These are phyloP conservation scores for Debaryomycetaceae sp. DNA, from an alignment of 1,139 yeast genomes.

Conservation along the genomic window DNA sequence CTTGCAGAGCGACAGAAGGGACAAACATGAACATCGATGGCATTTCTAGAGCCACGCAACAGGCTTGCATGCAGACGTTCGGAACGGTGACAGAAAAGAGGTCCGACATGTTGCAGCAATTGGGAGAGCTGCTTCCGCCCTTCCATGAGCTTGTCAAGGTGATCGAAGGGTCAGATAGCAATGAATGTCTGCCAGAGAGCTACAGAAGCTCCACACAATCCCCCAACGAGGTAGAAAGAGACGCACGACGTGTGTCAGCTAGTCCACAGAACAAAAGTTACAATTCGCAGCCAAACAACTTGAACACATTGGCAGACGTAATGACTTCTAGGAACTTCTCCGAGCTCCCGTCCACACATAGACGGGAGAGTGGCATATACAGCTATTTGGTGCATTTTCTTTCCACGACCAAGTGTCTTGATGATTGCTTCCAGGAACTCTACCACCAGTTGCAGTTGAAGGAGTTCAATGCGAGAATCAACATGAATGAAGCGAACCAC, in stretches of 20 bases:
- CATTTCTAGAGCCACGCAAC: not conserved
- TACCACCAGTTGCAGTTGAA: not conserved
- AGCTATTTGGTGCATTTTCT: conserved; percentile 6
- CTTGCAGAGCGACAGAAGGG: not conserved
- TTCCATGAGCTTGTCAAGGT: not conserved
- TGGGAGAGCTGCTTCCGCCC: not conserved
- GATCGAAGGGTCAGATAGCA: not conserved
- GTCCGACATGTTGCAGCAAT: not conserved
- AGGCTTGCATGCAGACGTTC: not conserved
- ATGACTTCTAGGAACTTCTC: conserved; percentile 3
- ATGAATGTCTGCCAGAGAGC: not conserved
- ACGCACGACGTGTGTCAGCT: not conserved
- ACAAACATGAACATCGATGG: not conserved
- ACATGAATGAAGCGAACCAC: not conserved
- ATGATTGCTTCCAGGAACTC: conserved; percentile 4
- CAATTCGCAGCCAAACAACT: not conserved
- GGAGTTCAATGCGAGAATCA: not conserved
- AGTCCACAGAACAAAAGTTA: not conserved
- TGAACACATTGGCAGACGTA: conserved; percentile 1
- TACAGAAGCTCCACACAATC: not conserved
- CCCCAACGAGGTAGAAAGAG: not conserved
- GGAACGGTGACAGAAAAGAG: not conserved
- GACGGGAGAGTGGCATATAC: conserved; percentile 6
- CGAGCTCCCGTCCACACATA: conserved; percentile 1
- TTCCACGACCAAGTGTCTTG: conserved; percentile 3